Evolutionary conservation across 768 basidiomycete genomes (phyloP), one percentile per base, ranked within the genome.

Genomic region (Serendipita indica): DNA sequence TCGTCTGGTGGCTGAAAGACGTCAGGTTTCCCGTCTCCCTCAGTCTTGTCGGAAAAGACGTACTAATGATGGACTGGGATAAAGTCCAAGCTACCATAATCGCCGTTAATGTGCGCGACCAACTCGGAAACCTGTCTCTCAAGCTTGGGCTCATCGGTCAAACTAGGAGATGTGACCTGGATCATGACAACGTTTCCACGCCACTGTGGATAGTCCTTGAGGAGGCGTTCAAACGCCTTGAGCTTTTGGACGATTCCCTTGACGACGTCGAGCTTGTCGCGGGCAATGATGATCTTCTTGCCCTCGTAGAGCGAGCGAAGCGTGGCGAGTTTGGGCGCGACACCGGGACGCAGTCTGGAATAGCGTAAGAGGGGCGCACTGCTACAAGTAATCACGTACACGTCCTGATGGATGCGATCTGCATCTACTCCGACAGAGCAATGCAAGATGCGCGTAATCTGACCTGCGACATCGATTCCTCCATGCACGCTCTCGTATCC

Each of bases 241-340:
- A 99, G 80, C 87, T 99, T 99, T 73, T 98, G 93, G 63, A 97
- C 72, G 22, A 99, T 89, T 41, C 94, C 94, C 73, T 97, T 97
- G 65, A 96, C 92, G n/a, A 92, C 89, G 66, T 98, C 94, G 39
- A 98, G 78, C 74, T 99, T 99, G 71, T 99, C 94, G 5, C 94
- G 78, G 16, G 91, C 94, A 12, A 98, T 88, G 59, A 99, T 92
- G 67, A 99, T 97, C 77, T 97, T 97, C 79, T 97, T 97, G 62
- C 88, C 89, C 63, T 89, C 84, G 69, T 99, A 99, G 13, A 97
- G 70, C 18, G 81, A 75, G 27, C 82, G 75, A 0, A 98, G 77
- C 1, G 90, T 84, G 46, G 86, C 86, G 16, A 94, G 74, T 70
- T 94, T 96, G n/a, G 93, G 93, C 58, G 79, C 72, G 61, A 98